Evolutionary conservation across 2,329 filamentous ascomycete genomes (phyloP), one percentile per base, ranked within the genome.

Genomic region (Trichophyton rubrum): DNA sequence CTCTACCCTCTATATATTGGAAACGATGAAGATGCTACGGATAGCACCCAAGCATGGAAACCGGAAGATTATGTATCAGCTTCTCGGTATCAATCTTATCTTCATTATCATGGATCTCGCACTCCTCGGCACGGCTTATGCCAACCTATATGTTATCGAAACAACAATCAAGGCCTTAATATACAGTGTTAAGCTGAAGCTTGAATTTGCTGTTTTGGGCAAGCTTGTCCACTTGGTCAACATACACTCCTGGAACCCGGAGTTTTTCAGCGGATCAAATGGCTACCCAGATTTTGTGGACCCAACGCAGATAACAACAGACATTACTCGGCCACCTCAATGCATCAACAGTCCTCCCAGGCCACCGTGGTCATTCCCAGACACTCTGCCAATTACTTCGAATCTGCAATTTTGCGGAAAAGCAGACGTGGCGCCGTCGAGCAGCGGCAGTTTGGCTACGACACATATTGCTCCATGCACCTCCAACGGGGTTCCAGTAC

Each of bases 1-100:
- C 30, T 79, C 77, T 1, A 68, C 69, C 1, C 67, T 80, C 20
- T 80, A 80, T 67, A 81, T 84, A 60, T 72, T 71, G 67, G 79
- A 82, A 64, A 80, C 81, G 0, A 68, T 79, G 61, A 77, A 74
- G 76, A 74, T 82, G 60, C 71, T 82, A 59, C 74, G 74, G 6
- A 65, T 77, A 8, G 75, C 80, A 61, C 72, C 73, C 20, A 72
- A 77, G 59, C 67, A 68, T 22, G 67, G 69, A 60, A 75, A 75
- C 56, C 73, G 73, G 66, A 73, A 74, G 60, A 75, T 80, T 62
- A 77, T 79, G 71, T 75, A 72, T 61, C 78, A 80, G 66, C 73
- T 80, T 30, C 68, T 81, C 59, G 67, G 71, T 59, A 78, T 80
- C 69, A 80, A 80, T 64, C 60, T 76, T 27, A 70, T 78, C 59